Conservation (phyloP, 257 asterid species). For the Forsythia suspensa region DNA sequence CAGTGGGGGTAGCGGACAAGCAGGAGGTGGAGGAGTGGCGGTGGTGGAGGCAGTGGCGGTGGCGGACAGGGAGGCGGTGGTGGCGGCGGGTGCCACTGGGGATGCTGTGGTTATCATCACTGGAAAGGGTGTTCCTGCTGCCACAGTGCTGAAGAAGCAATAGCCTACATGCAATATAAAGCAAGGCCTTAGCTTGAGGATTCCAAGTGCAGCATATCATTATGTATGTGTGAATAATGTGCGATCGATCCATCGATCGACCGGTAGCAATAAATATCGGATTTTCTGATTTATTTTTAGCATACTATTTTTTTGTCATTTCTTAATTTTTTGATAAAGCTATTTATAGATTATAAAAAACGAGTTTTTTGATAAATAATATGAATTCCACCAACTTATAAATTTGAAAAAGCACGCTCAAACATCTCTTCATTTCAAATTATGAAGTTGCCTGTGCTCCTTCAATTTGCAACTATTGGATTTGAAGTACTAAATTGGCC, state of each 20-base stretch:
- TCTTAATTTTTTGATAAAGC: not conserved
- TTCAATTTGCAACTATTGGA: too few relatives aligned
- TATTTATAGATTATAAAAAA: too few relatives aligned
- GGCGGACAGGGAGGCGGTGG: not conserved
- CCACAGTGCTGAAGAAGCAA: constrained; percentile 28
- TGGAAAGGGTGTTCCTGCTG: constrained; percentile 23
- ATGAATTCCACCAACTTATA: too few relatives aligned
- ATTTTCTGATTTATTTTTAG: not conserved
- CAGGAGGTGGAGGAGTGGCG: constrained; percentile 9
- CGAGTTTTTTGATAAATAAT: too few relatives aligned
- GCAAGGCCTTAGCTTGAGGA: constrained; percentile 4
- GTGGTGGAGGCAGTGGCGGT: constrained; percentile 2
- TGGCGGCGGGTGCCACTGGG: not conserved
- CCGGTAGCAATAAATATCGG: not conserved
- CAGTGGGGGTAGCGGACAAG: not conserved
- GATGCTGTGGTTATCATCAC: not conserved
- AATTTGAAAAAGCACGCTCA: too few relatives aligned
- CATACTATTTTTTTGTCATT: not conserved
- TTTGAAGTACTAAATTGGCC: too few relatives aligned
- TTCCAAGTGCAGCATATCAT: not conserved
- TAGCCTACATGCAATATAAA: constrained; percentile 34
- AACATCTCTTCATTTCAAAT: too few relatives aligned
- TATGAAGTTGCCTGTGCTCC: too few relatives aligned
- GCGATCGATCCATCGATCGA: not conserved
- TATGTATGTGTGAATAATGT: not conserved